These are phyloP conservation scores for Colletotrichum sp. DNA, from an alignment of 2,329 filamentous ascomycete genomes.

Conservation along the genomic window DNA sequence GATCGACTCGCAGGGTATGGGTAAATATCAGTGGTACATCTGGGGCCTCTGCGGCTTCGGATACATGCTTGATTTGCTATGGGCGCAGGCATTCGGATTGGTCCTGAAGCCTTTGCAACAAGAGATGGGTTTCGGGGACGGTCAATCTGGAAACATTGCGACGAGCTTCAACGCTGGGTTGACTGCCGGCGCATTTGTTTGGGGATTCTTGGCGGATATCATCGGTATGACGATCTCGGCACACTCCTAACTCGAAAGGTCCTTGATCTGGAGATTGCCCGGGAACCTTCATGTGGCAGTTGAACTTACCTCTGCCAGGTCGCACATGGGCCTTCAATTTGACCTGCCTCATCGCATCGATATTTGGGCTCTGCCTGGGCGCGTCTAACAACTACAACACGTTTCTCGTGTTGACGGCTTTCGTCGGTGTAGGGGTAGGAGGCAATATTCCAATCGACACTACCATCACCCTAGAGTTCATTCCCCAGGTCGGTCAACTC, in stretches of 20 bases:
- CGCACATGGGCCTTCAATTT: constrained; percentile 63
- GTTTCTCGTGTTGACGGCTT: constrained; percentile 58
- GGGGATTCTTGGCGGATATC: constrained; percentile 61
- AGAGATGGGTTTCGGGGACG: constrained; percentile 56
- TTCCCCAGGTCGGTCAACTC: constrained; percentile 44
- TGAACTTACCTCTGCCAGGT: constrained; percentile 27
- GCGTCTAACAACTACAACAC: constrained; percentile 53
- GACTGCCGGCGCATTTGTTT: constrained; percentile 59
- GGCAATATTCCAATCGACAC: constrained; percentile 63
- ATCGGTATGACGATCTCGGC: constrained; percentile 30
- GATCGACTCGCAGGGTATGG: constrained; percentile 58
- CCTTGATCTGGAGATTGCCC: background rate
- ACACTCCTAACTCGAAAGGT: background rate
- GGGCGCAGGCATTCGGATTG: constrained; percentile 63
- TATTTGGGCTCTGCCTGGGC: constrained; percentile 59
- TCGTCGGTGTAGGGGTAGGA: constrained; percentile 57
- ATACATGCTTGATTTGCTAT: constrained; percentile 60
- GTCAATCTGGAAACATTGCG: constrained; percentile 50
- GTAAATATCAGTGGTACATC: constrained; percentile 56
- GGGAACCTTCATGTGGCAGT: background rate
- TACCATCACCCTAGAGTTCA: constrained; percentile 60
- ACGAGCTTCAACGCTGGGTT: constrained; percentile 59
- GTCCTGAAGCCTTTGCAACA: constrained; percentile 59
- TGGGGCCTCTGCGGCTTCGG: constrained; percentile 60
- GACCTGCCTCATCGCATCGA: constrained; percentile 58